phyloP scores from a whole-genome alignment of 1,284 basidiomycete species.

The Hemileia vastatrix region DNA sequence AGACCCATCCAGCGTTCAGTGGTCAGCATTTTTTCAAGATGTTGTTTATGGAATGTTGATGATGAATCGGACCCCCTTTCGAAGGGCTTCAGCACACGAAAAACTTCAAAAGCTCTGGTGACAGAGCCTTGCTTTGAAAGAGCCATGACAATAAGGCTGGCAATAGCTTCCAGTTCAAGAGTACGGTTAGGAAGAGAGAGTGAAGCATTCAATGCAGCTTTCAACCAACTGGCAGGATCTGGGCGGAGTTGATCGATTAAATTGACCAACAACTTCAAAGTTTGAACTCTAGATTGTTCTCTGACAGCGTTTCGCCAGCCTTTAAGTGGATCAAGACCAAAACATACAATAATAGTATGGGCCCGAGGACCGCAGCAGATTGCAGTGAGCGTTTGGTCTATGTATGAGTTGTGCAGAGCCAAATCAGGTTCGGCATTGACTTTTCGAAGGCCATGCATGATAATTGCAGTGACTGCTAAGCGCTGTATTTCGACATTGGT shows the following conservation, averaged over 20 bases:
- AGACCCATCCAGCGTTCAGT: slow-evolving; percentile 1
- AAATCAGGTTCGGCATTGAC: background rate
- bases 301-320: slow-evolving; percentile 17
- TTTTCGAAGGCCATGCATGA: background rate
- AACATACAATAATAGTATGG: slow-evolving; percentile 1
- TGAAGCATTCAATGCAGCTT: background rate
- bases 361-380: background rate
- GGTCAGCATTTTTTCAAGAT: background rate
- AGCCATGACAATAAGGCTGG: slow-evolving; percentile 6
- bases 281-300: slow-evolving; percentile 10
- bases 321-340: slow-evolving; percentile 16
- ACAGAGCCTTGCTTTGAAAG: slow-evolving; percentile 20
- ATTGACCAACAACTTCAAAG: slow-evolving; percentile 2
- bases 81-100: slow-evolving; percentile 13
- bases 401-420: background rate
- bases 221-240: slow-evolving; percentile 9
- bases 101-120: slow-evolving; percentile 10
- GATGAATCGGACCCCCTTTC: too few species aligned
- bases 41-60: too few species aligned
- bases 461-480: background rate
- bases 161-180: background rate
- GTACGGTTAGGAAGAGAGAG: slow-evolving; percentile 4
- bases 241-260: slow-evolving; percentile 8
- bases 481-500: background rate
- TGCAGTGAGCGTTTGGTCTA: background rate